These are phyloP conservation scores for Penicillium cataractarum DNA, from an alignment of 495 filamentous ascomycete genomes.

Conservation along the genomic window DNA sequence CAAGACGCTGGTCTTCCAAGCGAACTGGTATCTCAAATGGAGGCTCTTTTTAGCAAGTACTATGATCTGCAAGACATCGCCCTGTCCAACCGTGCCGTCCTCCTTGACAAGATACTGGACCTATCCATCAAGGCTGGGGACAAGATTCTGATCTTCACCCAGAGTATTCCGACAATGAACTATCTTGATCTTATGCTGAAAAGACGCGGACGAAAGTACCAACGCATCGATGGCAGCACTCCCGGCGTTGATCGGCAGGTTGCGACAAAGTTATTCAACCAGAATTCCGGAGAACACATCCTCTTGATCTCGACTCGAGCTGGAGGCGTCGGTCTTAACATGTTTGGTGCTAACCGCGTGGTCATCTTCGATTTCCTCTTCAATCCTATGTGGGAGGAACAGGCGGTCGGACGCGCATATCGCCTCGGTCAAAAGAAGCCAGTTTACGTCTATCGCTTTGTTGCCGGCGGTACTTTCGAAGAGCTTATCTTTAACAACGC, in stretches of 20 bases:
- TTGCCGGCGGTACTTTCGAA: slow-evolving; percentile 79
- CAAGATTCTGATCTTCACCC: slow-evolving; percentile 77
- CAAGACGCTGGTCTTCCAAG: slow-evolving; percentile 35
- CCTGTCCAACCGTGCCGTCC: slow-evolving; percentile 66
- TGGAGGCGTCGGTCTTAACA: slow-evolving; percentile 82
- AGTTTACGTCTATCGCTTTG: slow-evolving; percentile 88
- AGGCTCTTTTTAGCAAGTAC: slow-evolving; percentile 33
- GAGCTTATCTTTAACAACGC: slow-evolving; percentile 68
- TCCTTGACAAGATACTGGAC: slow-evolving; percentile 67
- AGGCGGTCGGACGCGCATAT: slow-evolving; percentile 87
- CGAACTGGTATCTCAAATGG: slow-evolving; percentile 28
- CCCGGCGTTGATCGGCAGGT: slow-evolving; percentile 57
- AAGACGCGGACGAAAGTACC: slow-evolving; percentile 43
- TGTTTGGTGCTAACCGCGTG: slow-evolving; percentile 82
- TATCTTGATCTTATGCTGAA: slow-evolving; percentile 64
- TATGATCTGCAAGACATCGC: slow-evolving; percentile 38
- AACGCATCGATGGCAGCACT: slow-evolving; percentile 69
- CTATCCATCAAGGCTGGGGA: slow-evolving; percentile 63
- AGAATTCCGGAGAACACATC: slow-evolving; percentile 43
- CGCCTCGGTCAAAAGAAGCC: slow-evolving; percentile 82
- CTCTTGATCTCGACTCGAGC: slow-evolving; percentile 84
- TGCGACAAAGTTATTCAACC: slow-evolving; percentile 69
- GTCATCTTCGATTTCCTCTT: slow-evolving; percentile 85
- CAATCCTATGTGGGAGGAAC: slow-evolving; percentile 81
- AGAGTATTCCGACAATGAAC: slow-evolving; percentile 68